Evolutionary conservation across 176 grass and related monocot genomes (phyloP).

Genomic region (Ensete glaucum): DNA sequence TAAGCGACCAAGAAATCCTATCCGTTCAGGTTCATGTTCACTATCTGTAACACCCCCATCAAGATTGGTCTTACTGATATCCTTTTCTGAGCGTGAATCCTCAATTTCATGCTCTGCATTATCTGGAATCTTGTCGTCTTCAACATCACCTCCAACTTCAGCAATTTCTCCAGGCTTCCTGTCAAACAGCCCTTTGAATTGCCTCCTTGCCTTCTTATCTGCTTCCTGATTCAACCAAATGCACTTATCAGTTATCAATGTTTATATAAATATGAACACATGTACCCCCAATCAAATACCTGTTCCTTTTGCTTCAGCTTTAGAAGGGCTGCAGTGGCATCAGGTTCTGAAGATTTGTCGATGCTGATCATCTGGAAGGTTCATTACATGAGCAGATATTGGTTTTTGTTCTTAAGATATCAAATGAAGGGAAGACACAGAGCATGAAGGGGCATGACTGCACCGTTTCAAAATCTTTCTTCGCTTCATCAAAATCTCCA

Average conservation of each 20-base stretch:
- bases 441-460: not conserved
- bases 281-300: constrained; percentile 25
- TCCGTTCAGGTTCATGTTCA: constrained; percentile 28
- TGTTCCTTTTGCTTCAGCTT: constrained; percentile 78
- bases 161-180: constrained; percentile 94
- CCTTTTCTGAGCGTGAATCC: constrained; percentile 16
- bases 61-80: not conserved
- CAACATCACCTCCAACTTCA: constrained; percentile 31
- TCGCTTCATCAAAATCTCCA: constrained; percentile 87
- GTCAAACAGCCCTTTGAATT: constrained; percentile 97
- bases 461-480: constrained; percentile 87
- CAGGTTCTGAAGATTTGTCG: constrained; percentile 70
- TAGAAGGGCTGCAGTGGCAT: constrained; percentile 64
- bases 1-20: constrained; percentile 44
- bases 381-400: constrained; percentile 8
- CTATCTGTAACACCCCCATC: not conserved
- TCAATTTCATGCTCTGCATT: constrained; percentile 12
- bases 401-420: constrained; percentile 1
- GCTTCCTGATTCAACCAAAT: constrained; percentile 39
- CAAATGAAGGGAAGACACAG: not conserved
- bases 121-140: constrained; percentile 10
- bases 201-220: constrained; percentile 72
- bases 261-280: not conserved
- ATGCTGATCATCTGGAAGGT: constrained; percentile 53
- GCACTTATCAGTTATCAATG: not conserved